These are phyloP conservation scores for Punica granatum DNA, from an alignment of 345 rosid species.

Conservation along the genomic window DNA sequence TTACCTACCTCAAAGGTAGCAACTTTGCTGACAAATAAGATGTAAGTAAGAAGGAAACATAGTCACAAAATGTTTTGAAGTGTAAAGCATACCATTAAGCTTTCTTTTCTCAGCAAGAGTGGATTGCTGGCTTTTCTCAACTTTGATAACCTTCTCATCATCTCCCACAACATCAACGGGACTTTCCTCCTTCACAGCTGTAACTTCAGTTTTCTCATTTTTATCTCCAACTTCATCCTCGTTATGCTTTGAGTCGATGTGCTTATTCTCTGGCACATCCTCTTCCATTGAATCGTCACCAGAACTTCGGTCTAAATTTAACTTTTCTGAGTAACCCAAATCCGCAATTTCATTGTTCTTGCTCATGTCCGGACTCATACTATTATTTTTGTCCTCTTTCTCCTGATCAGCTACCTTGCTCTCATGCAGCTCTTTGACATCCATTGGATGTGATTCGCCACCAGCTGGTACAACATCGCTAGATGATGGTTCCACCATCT, in stretches of 20 bases:
- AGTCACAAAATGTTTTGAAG: neutral
- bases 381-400: constrained; percentile 46
- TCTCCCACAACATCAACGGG: constrained; percentile 40
- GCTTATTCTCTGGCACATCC: constrained; percentile 76
- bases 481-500: constrained; percentile 78
- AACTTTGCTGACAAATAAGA: neutral
- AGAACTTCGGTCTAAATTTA: constrained; percentile 92
- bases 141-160: constrained; percentile 29
- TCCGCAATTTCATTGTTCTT: constrained; percentile 56
- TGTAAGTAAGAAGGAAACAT: neutral
- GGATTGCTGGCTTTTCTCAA: constrained; percentile 30
- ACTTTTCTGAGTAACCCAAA: constrained; percentile 77
- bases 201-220: constrained; percentile 36
- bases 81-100: constrained; percentile 48
- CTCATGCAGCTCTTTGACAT: constrained; percentile 75
- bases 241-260: constrained; percentile 52
- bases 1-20: neutral
- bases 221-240: constrained; percentile 45
- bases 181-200: constrained; percentile 36
- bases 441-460: constrained; percentile 86
- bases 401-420: constrained; percentile 54
- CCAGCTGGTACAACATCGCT: constrained; percentile 40
- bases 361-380: constrained; percentile 56
- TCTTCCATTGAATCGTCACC: constrained; percentile 98
- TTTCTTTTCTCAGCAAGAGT: constrained; percentile 71